Evolutionary conservation across 78 protist genomes (phyloP).

Genomic region (Chrysochromulina parva): DNA sequence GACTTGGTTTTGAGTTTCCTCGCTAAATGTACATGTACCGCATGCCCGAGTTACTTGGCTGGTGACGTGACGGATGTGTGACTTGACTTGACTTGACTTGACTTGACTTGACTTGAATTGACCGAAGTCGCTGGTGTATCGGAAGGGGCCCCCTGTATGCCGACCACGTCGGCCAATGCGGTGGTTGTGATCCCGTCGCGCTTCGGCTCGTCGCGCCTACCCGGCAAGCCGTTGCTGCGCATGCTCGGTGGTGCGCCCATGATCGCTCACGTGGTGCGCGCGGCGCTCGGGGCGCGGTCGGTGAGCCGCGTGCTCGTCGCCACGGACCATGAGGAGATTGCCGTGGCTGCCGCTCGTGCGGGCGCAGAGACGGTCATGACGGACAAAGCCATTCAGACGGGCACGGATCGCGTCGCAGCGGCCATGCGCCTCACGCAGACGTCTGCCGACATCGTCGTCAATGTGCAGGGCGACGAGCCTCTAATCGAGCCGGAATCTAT

Average conservation of each 20-base stretch:
- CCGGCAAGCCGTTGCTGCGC: neutral
- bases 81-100: no score
- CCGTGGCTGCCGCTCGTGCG: neutral
- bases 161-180: no score
- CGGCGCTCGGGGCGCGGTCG: neutral
- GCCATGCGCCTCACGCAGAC: neutral
- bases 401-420: conserved; percentile 5
- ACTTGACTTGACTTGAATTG: no score
- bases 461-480: conserved; percentile 12
- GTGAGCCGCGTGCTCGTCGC: neutral
- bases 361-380: neutral
- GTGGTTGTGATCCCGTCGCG: neutral
- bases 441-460: neutral
- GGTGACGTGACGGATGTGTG: no score
- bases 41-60: no score
- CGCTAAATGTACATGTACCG: no score
- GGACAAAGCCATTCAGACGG: neutral
- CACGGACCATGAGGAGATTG: neutral
- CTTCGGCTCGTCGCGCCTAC: neutral
- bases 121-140: no score
- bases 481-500: neutral
- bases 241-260: neutral
- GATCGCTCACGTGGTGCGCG: neutral
- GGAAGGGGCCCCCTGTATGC: no score
- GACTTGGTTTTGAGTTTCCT: no score